Base-by-base conservation (phyloP, 2,329 filamentous ascomycete species). In the Penicillium sp. region DNA sequence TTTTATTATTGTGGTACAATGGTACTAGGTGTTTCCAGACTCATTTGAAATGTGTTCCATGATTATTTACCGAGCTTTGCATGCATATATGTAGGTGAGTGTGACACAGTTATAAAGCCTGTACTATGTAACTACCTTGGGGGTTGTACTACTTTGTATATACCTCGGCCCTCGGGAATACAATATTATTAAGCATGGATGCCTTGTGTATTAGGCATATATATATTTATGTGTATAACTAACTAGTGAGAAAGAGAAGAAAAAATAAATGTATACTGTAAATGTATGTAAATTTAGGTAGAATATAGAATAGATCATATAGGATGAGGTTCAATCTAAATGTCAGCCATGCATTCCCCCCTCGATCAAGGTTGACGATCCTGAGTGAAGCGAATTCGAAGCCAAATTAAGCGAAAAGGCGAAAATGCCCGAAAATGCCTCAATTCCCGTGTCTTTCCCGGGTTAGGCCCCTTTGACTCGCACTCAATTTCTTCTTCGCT, bases 381-480 rank as follows among this genome's bases (percentile, higher is more conserved):
- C 25, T 57, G 55, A 57, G 55, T 57, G 55, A 57, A 53, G 55
- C 55, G 55, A 57, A 57, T 35, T 33, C 36, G 55, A 51, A 55
- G 39, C 55, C 49, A 57, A 53, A 44, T 36, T 57, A 57, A 53
- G 55, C 55, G 55, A 57, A 35, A 57, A 29, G 5, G 29, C 44
- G 44, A 35, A 23, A 33, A 23, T 45, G 43, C 27, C n/a, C 43
- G 43, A 52, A 52, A 56, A 56, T 52, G 49, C 25, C 54, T 25
- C 41, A 53, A 2, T 6, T 23, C 7, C 36, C 43, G 48, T 45
- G 17, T 56, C 8, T 25, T 17, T 25, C 5, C 17, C 12, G 39
- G 48, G 3, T 33, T 17, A 69, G 70, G 67, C 62, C 72, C 66
- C 66, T 71, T 73, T 74, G 65, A 70, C 67, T 70, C 67, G 70